Percentiles rank a stretch among this genome's conserved stretches.
These are phyloP conservation scores for Populus ilicifolia DNA, from an alignment of 345 rosid genomes.

Conservation along the genomic window DNA sequence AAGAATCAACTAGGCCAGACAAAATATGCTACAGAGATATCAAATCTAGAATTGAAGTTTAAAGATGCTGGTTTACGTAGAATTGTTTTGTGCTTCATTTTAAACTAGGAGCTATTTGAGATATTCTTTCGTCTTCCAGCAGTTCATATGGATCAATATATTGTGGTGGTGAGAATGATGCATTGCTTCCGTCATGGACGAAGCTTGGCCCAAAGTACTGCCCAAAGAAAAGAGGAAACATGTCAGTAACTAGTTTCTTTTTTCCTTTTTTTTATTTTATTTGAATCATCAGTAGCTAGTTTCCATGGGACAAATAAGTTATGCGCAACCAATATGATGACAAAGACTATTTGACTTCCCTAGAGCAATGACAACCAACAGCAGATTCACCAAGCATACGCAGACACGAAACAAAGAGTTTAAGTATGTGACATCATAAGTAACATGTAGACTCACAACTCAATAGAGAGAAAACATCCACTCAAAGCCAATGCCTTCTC, in stretches of 20 bases:
- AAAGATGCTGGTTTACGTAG: neutral
- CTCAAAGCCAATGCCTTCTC: neutral
- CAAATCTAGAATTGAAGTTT: neutral
- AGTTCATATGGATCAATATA: constrained; percentile 67
- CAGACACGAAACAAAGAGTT: neutral
- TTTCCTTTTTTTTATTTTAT: too few relatives aligned
- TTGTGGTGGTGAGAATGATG: constrained; percentile 45
- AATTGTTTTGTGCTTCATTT: constrained; percentile 30
- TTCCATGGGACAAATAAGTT: neutral
- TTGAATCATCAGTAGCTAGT: neutral
- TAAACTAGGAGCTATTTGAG: constrained; percentile 51
- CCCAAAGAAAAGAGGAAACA: constrained; percentile 4
- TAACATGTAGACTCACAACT: neutral
- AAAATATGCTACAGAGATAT: neutral
- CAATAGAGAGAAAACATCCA: neutral
- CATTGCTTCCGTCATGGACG: constrained; percentile 56
- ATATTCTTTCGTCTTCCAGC: constrained; percentile 76
- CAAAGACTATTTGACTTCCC: neutral
- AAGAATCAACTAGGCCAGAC: neutral
- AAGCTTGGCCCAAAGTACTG: constrained; percentile 80
- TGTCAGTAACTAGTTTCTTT: constrained; percentile 2
- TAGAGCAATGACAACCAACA: neutral
- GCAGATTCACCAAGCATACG: neutral
- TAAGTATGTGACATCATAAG: neutral
- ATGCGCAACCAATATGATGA: neutral